phyloP scores from a whole-genome alignment of 208 protist genomes.

The Trypanosoma boissoni region DNA sequence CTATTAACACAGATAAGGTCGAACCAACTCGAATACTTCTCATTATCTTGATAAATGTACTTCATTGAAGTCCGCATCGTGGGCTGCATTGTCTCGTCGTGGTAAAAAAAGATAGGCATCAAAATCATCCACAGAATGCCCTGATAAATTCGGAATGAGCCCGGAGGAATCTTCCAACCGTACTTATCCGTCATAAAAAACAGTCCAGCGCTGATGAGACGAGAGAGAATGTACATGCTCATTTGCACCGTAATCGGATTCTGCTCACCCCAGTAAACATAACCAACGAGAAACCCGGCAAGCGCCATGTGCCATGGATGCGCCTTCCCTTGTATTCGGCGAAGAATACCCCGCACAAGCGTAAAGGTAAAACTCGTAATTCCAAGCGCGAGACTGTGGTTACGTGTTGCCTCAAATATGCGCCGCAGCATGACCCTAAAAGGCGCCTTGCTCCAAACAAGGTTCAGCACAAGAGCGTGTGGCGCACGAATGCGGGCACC shows the following conservation, averaged over 20 bases:
- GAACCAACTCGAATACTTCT: slow-evolving; percentile 63
- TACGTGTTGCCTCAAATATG: slow-evolving; percentile 61
- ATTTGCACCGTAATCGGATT: slow-evolving; percentile 84
- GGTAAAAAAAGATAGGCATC: slow-evolving; percentile 68
- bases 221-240: slow-evolving; percentile 89
- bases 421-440: slow-evolving; percentile 50
- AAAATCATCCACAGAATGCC: slow-evolving; percentile 71
- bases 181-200: slow-evolving; percentile 36
- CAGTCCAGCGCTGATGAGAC: slow-evolving; percentile 57
- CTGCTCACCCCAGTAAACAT: slow-evolving; percentile 66
- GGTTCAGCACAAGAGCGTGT: slow-evolving; percentile 84
- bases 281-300: slow-evolving; percentile 75
- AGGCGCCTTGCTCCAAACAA: slow-evolving; percentile 79
- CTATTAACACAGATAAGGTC: slow-evolving; percentile 65
- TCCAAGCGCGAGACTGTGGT: slow-evolving; percentile 73
- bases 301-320: slow-evolving; percentile 69
- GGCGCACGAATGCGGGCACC: slow-evolving; percentile 79
- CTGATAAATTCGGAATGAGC: slow-evolving; percentile 59
- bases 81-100: slow-evolving; percentile 68
- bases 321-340: slow-evolving; percentile 27
- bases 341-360: slow-evolving; percentile 49
- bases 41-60: slow-evolving; percentile 84
- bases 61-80: slow-evolving; percentile 76
- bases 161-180: slow-evolving; percentile 18
- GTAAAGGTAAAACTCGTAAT: slow-evolving; percentile 55